Evolutionary conservation across 306 rosid genomes (phyloP).

Genomic region (Dryas drummondii): DNA sequence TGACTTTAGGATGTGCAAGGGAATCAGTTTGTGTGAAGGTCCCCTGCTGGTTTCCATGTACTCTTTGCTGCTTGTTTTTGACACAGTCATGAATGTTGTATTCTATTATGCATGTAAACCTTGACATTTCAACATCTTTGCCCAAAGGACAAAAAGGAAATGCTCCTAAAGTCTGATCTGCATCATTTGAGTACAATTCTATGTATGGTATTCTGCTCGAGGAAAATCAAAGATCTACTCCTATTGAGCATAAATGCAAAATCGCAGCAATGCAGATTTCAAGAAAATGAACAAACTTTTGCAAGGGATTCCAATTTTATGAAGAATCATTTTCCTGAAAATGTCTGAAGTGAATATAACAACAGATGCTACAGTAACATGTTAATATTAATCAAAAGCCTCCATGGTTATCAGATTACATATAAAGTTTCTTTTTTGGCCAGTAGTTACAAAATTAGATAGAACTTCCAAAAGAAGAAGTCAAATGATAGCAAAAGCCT

Average conservation of each 20-base stretch:
- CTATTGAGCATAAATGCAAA: no score
- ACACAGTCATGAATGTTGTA: slow-evolving; percentile 26
- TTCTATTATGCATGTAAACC: slow-evolving; percentile 31
- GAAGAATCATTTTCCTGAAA: neutral
- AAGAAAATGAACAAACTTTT: neutral
- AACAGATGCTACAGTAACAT: neutral
- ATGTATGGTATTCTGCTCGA: no score
- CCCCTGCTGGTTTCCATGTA: slow-evolving; percentile 35
- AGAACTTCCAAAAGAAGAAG: slow-evolving; percentile 2
- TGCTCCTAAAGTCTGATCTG: no score
- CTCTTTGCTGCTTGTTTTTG: slow-evolving; percentile 25
- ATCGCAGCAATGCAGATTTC: neutral
- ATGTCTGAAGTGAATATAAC: neutral
- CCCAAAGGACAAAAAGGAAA: no score
- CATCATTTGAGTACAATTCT: no score
- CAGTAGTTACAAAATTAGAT: neutral
- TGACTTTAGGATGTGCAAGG: slow-evolving; percentile 27
- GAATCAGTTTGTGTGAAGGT: slow-evolving; percentile 30
- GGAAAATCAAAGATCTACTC: no score
- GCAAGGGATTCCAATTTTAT: neutral
- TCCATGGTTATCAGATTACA: slow-evolving; percentile 1
- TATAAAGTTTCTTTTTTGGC: neutral
- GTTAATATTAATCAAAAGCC: neutral
- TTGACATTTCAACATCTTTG: neutral
- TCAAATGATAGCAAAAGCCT: slow-evolving; percentile 15